phyloP scores from a whole-genome alignment of 1,139 yeast species.

The Arxiozyma heterogenica region DNA sequence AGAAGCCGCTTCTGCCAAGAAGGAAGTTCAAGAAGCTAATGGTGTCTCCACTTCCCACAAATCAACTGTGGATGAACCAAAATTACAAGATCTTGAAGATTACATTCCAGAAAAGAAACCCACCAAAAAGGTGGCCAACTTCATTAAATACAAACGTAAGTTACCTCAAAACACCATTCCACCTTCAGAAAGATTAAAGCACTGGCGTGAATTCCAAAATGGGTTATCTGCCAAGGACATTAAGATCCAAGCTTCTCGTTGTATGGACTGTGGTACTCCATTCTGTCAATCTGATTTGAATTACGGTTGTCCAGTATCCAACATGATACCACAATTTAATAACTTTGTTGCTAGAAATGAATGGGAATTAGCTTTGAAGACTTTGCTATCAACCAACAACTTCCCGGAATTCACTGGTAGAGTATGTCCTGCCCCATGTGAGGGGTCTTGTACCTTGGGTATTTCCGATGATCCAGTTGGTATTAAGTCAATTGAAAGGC shows the following conservation, averaged over 20 bases:
- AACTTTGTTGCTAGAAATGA: constrained; percentile 91
- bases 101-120: constrained; percentile 61
- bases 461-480: constrained; percentile 94
- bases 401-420: constrained; percentile 98
- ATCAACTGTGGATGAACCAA: constrained; percentile 57
- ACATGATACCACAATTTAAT: constrained; percentile 96
- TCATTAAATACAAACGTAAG: constrained; percentile 53
- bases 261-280: constrained; percentile 99
- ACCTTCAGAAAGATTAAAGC: constrained; percentile 66
- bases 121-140: constrained; percentile 86
- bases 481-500: constrained; percentile 90
- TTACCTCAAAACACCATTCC: constrained; percentile 3
- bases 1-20: constrained; percentile 35
- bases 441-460: constrained; percentile 95
- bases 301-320: constrained; percentile 88
- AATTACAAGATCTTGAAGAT: constrained; percentile 83
- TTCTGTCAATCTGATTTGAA: constrained; percentile 90
- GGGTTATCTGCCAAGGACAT: constrained; percentile 81
- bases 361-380: constrained; percentile 90
- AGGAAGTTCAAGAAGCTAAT: constrained; percentile 14
- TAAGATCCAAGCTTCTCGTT: constrained; percentile 90
- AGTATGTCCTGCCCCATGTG: constrained; percentile 99
- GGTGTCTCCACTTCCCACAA: constrained; percentile 36
- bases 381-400: constrained; percentile 90
- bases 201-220: constrained; percentile 86